phyloP scores from a whole-genome alignment of 176 grass and related monocot genomes.

The Carex kokanica region DNA sequence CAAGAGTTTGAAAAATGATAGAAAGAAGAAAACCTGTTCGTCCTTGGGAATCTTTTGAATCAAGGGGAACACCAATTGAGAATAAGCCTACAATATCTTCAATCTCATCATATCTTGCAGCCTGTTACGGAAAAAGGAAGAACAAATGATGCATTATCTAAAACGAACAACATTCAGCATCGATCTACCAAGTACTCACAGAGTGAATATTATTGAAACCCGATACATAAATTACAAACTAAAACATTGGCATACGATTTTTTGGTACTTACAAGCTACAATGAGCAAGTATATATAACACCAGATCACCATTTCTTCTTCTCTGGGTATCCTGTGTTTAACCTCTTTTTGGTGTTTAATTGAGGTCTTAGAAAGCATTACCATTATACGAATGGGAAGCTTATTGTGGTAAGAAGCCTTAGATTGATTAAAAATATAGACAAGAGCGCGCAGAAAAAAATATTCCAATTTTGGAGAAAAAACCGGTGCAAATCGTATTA shows the following conservation, averaged over 20 bases:
- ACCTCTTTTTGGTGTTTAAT: constrained; percentile 3
- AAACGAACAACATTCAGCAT: neutral
- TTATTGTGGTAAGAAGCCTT: neutral
- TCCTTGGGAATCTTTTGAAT: constrained; percentile 76
- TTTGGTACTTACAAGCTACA: neutral
- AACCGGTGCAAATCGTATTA: neutral
- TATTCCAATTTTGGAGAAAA: neutral
- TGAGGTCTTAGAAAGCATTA: neutral
- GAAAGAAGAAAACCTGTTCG: constrained; percentile 60
- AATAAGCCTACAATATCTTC: constrained; percentile 71
- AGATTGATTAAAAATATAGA: neutral
- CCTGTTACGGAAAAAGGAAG: constrained; percentile 33
- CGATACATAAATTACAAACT: neutral
- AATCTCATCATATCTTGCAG: constrained; percentile 89
- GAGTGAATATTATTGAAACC: neutral
- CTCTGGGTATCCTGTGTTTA: neutral
- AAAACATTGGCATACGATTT: neutral
- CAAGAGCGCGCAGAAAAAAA: neutral
- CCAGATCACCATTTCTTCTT: neutral
- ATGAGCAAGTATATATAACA: neutral
- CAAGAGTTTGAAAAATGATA: constrained; percentile 9
- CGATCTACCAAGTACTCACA: neutral
- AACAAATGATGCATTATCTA: constrained; percentile 8
- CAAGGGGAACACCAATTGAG: constrained; percentile 53
- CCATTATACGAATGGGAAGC: neutral